phyloP scores from a whole-genome alignment of 1,284 basidiomycete genomes.

The Papiliotrema flavescens region DNA sequence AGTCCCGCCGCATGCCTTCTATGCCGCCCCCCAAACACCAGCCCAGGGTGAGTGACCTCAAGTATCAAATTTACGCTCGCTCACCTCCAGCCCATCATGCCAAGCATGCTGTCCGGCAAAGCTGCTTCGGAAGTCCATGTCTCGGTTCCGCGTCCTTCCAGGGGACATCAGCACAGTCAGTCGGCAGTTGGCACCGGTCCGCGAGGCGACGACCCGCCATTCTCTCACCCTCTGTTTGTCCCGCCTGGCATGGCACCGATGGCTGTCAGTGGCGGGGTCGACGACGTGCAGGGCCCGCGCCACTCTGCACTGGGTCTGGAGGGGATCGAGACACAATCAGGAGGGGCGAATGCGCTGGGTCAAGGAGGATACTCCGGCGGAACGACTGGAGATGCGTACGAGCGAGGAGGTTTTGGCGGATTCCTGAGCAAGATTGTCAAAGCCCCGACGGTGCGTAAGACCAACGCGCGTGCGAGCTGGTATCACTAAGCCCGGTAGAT shows the following conservation, averaged over 20 bases:
- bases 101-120: conserved; percentile 4
- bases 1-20: conserved; percentile 18
- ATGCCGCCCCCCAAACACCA: conserved; percentile 30
- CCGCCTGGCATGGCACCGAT: conserved; percentile 21
- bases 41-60: conserved; percentile 17
- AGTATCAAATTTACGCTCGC: background rate
- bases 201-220: conserved; percentile 12
- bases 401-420: background rate
- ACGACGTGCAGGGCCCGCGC: conserved; percentile 24
- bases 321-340: conserved; percentile 13
- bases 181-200: background rate
- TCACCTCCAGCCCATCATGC: conserved; percentile 23
- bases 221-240: conserved; percentile 20
- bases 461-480: conserved; percentile 15
- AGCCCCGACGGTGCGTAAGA: conserved; percentile 34
- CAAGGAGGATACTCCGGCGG: background rate
- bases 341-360: conserved; percentile 3
- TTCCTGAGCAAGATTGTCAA: background rate
- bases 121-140: conserved; percentile 9
- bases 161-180: background rate
- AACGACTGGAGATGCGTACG: too few species aligned
- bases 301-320: conserved; percentile 29
- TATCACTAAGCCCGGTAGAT: conserved; percentile 27
- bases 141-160: background rate
- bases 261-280: conserved; percentile 18